These are phyloP conservation scores for Tolypocladium ovalisporum DNA, from an alignment of 2,329 filamentous ascomycete genomes.

Conservation along the genomic window DNA sequence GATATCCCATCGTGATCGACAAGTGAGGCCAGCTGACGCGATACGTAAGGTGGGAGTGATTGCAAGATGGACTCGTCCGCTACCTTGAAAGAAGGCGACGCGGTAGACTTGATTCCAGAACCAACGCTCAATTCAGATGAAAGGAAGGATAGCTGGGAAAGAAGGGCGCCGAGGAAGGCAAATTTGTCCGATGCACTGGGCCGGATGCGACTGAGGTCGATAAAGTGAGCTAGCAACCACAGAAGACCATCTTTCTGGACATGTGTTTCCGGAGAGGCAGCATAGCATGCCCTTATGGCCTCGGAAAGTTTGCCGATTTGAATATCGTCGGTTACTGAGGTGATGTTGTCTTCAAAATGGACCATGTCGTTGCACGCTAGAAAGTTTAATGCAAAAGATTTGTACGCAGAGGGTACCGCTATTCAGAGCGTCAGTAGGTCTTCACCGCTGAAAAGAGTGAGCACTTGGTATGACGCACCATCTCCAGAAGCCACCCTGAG, in stretches of 20 bases:
- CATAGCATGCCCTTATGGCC: slow-evolving; percentile 27
- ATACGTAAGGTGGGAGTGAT: slow-evolving; percentile 45
- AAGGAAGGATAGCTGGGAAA: slow-evolving; percentile 41
- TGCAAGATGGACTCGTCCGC: slow-evolving; percentile 9
- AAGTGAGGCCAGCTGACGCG: slow-evolving; percentile 55
- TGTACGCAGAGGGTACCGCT: slow-evolving; percentile 15
- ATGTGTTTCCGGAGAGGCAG: slow-evolving; percentile 10
- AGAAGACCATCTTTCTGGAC: slow-evolving; percentile 35
- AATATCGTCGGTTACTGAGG: slow-evolving; percentile 23
- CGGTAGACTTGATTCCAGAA: slow-evolving; percentile 15
- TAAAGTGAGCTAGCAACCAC: slow-evolving; percentile 58
- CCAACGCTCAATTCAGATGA: slow-evolving; percentile 39
- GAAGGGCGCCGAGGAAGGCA: slow-evolving; percentile 38
- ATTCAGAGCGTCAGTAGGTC: neutral
- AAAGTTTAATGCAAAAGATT: slow-evolving; percentile 26
- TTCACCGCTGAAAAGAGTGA: neutral
- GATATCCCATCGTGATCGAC: slow-evolving; percentile 68
- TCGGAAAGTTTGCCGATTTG: slow-evolving; percentile 28
- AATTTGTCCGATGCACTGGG: slow-evolving; percentile 21
- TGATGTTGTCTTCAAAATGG: slow-evolving; percentile 29
- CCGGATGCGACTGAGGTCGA: slow-evolving; percentile 39
- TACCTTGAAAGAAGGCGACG: slow-evolving; percentile 5
- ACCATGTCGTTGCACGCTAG: slow-evolving; percentile 23
- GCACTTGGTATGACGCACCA: slow-evolving; percentile 7
- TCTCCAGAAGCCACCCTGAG: slow-evolving; percentile 9